Conservation (phyloP, 768 basidiomycete species). For the Tephrocybe sp. region DNA sequence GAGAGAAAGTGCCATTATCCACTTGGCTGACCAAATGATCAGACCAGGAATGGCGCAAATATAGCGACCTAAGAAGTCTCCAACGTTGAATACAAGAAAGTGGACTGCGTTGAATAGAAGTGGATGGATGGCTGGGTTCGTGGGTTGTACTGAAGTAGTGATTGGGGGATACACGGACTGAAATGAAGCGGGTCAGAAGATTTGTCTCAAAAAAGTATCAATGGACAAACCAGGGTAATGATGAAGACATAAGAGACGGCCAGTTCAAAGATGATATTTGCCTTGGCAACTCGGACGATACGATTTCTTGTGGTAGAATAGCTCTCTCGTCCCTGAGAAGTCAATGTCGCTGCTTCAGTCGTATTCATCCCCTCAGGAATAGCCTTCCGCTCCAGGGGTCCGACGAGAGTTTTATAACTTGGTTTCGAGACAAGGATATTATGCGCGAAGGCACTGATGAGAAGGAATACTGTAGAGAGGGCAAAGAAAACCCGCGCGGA, state of each 20-base stretch:
- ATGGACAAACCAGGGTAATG: slow-evolving; percentile 72
- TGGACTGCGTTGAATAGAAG: slow-evolving; percentile 76
- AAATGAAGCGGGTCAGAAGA: slow-evolving; percentile 4
- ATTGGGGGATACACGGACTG: slow-evolving; percentile 88
- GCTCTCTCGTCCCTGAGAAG: slow-evolving; percentile 26
- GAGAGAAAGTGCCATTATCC: slow-evolving; percentile 61
- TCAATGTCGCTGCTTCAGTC: slow-evolving; percentile 32
- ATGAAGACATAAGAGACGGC: slow-evolving; percentile 75
- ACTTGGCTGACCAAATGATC: slow-evolving; percentile 65
- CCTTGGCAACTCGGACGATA: slow-evolving; percentile 56
- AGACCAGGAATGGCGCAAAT: slow-evolving; percentile 63
- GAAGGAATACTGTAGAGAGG: slow-evolving; percentile 64
- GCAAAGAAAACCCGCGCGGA: slow-evolving; percentile 75
- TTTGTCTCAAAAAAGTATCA: neutral
- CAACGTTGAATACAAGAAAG: slow-evolving; percentile 72
- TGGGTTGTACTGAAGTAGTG: slow-evolving; percentile 71
- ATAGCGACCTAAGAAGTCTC: slow-evolving; percentile 72
- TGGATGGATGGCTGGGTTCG: slow-evolving; percentile 65
- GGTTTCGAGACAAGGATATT: slow-evolving; percentile 56
- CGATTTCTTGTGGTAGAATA: slow-evolving; percentile 35
- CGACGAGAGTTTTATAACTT: slow-evolving; percentile 53
- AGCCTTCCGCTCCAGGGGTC: slow-evolving; percentile 38
- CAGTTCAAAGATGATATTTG: slow-evolving; percentile 67
- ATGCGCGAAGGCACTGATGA: slow-evolving; percentile 52
- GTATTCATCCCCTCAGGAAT: slow-evolving; percentile 22